phyloP scores from a whole-genome alignment of 129 eudicot genomes.

The Silybum marianum region DNA sequence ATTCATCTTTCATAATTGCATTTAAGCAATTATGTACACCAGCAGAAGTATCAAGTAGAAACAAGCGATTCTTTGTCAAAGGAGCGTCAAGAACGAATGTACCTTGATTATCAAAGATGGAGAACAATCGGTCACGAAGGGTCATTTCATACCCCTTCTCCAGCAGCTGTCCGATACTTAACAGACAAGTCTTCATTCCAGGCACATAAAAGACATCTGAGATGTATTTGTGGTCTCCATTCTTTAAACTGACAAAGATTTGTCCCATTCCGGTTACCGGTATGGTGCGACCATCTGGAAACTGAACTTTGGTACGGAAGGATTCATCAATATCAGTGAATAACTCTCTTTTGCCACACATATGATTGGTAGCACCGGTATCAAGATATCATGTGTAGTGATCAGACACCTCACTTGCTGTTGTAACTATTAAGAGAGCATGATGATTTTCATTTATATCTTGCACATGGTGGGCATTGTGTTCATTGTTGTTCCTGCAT shows the following conservation, averaged over 20 bases:
- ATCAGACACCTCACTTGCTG: neutral
- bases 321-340: neutral
- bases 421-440: slow-evolving; percentile 10
- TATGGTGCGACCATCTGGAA: neutral
- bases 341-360: slow-evolving; percentile 9
- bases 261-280: neutral
- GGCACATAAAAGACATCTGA: slow-evolving; percentile 29
- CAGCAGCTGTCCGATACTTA: slow-evolving; percentile 19
- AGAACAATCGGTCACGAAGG: neutral
- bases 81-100: neutral
- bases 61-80: slow-evolving; percentile 26
- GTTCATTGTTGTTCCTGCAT: neutral
- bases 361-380: slow-evolving; percentile 18
- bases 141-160: slow-evolving; percentile 26
- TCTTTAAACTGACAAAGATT: slow-evolving; percentile 14
- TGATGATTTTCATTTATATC: neutral
- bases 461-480: neutral
- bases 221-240: slow-evolving; percentile 23
- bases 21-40: neutral
- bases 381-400: slow-evolving; percentile 19
- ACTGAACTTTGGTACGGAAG: neutral
- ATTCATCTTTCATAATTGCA: slow-evolving; percentile 16
- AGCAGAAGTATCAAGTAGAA: neutral
- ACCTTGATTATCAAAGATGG: slow-evolving; percentile 14
- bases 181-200: neutral